Conservation (phyloP, 495 filamentous ascomycete species). For the Tetracladium setigerum region DNA sequence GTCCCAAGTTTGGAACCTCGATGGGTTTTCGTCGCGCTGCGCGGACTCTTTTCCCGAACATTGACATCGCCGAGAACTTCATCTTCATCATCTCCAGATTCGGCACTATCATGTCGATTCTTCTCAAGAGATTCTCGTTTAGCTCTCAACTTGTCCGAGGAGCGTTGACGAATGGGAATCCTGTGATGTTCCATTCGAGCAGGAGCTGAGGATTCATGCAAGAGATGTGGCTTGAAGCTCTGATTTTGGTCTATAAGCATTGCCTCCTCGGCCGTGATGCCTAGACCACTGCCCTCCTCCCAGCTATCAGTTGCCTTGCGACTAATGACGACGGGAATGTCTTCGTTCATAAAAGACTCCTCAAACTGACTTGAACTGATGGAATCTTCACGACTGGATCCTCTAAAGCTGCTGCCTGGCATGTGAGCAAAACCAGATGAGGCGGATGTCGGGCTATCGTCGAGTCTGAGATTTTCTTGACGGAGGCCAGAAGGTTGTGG, state of each 20-base stretch:
- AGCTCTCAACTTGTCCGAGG: conserved; percentile 68
- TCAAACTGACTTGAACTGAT: conserved; percentile 80
- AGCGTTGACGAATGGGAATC: conserved; percentile 57
- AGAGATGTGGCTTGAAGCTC: conserved; percentile 39
- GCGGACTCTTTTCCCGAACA: conserved; percentile 51
- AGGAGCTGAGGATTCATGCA: conserved; percentile 63
- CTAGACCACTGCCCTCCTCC: conserved; percentile 59
- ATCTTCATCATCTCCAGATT: conserved; percentile 89
- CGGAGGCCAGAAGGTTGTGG: conserved; percentile 57
- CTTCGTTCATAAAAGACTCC: conserved; percentile 71
- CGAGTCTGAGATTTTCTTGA: conserved; percentile 50
- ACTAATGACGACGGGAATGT: conserved; percentile 67
- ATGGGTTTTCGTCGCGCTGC: conserved; percentile 30
- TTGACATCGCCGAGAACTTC: conserved; percentile 68
- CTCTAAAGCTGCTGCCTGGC: conserved; percentile 66
- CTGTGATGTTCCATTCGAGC: conserved; percentile 47
- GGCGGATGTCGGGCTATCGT: conserved; percentile 78
- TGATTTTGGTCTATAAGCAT: conserved; percentile 25
- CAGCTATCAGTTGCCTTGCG: conserved; percentile 64
- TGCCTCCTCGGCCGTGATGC: conserved; percentile 52
- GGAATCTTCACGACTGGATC: conserved; percentile 76
- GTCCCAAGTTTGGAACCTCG: conserved; percentile 76
- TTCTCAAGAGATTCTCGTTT: conserved; percentile 73
- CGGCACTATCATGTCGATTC: conserved; percentile 66
- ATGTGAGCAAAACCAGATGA: conserved; percentile 65